Base-by-base conservation (phyloP, 148 eudicot species). In the Rhododendron mucronatum region DNA sequence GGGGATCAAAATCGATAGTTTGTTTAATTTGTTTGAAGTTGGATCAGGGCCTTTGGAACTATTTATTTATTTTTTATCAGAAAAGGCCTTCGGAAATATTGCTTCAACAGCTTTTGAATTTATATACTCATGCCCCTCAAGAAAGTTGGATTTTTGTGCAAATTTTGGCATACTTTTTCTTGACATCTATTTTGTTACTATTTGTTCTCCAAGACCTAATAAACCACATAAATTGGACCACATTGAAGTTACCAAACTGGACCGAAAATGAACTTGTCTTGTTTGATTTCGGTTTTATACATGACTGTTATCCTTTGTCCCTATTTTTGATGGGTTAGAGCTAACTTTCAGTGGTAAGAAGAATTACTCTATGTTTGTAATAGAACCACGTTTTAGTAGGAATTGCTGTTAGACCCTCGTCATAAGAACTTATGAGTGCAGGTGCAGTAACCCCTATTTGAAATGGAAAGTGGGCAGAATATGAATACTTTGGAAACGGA, bases 391-490 rank as follows among this genome's bases (percentile, higher is more conserved):
- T 41, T 76, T 74, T 2, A 21, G 71, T 69, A 59, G 30, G 69
- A 23, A 84, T 67, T 73, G 81, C 16, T 51, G 48, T 82, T 82
- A 35, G 26, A 63, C 78, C 47, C 18, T 44, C 23, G 18, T 48
- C 18, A 16, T 74, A 59, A 28, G 59, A 53, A 39, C 50, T 21
- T 83, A 44, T 82, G 16, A 16, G 53, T 84, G 86, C 80, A 81
- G 88, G 51, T 73, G 51, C 78, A 37, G 84, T 77, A 83, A 44
- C 55, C 85, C 81, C 51, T 80, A 45, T 53, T 87, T 75, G 78
- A 82, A 82, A 88, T 86, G 92, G 90, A 89, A 71, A 81, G 37
- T 55, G 85, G 82, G 80, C 84, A 76, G 59, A 55, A 81, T 55
- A 65, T 59, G 76, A 83, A 41, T 85, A 35, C 61, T 80, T 50